Base-by-base conservation (phyloP, 2,329 filamentous ascomycete genomes). In the Beauveria sp. region DNA sequence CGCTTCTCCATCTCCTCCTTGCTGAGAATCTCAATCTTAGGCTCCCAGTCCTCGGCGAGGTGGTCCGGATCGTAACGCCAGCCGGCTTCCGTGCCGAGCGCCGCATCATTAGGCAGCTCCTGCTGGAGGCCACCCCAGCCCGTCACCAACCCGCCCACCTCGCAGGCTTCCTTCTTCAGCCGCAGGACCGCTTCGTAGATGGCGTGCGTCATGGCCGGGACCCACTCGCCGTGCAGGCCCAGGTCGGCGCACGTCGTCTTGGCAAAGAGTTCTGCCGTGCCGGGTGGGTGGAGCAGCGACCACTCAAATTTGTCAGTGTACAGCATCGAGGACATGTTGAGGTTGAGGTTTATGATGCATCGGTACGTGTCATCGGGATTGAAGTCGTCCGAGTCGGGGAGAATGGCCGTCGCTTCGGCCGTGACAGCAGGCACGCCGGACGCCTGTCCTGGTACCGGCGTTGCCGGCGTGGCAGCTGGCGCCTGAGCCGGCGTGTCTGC, bases 291-390 rank as follows among this genome's bases (percentile, higher is more conserved):
- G 20, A 96, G 80, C 22, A 99, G 79, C 5, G 93, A 97, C 93
- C 93, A 97, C 72, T 97, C 93, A 65, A 99, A 97, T 70, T 92
- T 96, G 79, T 99, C 94, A 3, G 91, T 96, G 74, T 97, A 97
- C 14, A 97, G 83, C 67, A 90, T 87, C 61, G 96, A 96, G 58
- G 92, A 87, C 24, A 97, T 82, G 70, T 96, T 97, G 69, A 99
- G 90, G 71, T 90, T 96, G 50, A 99, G 79, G 50, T 86, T 90
- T 66, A 99, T 87, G 68, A 97, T 89, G 72, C 94, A 97, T 54
- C 94, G 87, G 74, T 97, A 97, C 3, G 91, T 92, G 73, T 97
- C 93, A 70, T 97, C 92, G 4, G 91, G 92, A 70, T 96, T 96
- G 69, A 88, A 84, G 46, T 92, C 84, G 65, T 90, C 89, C 40